phyloP scores from a whole-genome alignment of 2,329 filamentous ascomycete species.

The Calycina herbarum region DNA sequence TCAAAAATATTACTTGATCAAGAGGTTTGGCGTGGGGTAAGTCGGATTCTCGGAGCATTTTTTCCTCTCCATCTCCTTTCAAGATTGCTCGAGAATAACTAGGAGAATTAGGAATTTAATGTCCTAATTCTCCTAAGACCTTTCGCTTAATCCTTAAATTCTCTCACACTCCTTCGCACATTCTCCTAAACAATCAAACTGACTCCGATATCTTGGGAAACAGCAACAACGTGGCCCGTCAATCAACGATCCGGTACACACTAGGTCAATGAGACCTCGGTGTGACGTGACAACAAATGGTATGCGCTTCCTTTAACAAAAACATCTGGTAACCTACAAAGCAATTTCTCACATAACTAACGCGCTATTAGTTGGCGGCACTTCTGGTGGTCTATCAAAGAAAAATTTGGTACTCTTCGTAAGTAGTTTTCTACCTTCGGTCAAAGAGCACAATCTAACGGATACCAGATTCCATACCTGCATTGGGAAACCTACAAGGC shows the following conservation, averaged over 20 bases:
- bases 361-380: neutral
- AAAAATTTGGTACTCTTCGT: neutral
- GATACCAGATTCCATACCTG: slow-evolving; percentile 25
- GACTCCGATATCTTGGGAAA: too few species aligned
- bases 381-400: neutral
- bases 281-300: neutral
- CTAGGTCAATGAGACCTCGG: slow-evolving; percentile 3
- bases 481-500: slow-evolving; percentile 27
- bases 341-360: neutral
- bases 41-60: too few species aligned
- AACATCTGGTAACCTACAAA: neutral
- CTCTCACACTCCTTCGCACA: too few species aligned
- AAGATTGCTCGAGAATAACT: too few species aligned
- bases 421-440: neutral
- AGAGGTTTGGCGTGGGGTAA: neutral
- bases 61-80: too few species aligned
- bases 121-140: too few species aligned
- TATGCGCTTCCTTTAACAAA: neutral
- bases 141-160: too few species aligned
- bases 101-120: too few species aligned
- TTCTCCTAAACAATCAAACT: too few species aligned
- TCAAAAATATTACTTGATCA: neutral
- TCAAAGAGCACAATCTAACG: neutral
- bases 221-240: slow-evolving; percentile 5
- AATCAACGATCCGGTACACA: neutral